A percentile compares a stretch with the other conserved stretches of the same genome.
Evolutionary conservation across 768 basidiomycete species (phyloP).

Genomic region (Dioszegia crocea): DNA sequence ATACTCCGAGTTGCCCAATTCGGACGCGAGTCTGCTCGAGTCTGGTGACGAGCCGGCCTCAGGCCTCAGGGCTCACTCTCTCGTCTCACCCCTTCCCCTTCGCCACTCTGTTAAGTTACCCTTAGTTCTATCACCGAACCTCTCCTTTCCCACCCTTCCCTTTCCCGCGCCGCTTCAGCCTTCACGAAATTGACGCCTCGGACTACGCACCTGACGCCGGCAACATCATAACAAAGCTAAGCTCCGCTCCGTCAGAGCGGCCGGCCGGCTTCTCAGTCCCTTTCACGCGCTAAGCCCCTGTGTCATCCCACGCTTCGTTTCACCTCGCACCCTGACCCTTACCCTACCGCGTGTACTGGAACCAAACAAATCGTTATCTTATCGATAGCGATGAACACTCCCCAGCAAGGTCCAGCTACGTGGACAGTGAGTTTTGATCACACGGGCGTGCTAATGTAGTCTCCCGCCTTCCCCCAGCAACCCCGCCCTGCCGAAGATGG

Average conservation of each 20-base stretch:
- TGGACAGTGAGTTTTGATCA: background rate
- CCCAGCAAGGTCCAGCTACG: background rate
- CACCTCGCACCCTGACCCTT: background rate
- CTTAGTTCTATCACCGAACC: background rate
- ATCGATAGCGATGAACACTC: background rate
- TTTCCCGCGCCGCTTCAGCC: background rate
- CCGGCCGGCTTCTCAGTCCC: no score
- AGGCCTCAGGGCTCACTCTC: no score
- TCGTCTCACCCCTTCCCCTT: background rate
- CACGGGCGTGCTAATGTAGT: background rate
- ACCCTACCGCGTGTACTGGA: background rate
- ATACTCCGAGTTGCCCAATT: no score
- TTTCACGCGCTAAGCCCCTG: no score
- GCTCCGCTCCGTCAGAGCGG: no score
- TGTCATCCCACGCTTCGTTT: no score
- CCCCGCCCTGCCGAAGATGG: background rate
- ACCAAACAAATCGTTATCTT: constrained; percentile 2
- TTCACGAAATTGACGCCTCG: no score
- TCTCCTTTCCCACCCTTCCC: background rate
- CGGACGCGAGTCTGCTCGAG: no score
- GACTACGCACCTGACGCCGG: no score
- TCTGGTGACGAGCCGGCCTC: no score
- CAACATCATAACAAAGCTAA: no score
- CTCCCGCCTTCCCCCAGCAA: background rate
- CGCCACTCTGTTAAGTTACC: no score